Base-by-base conservation (phyloP, 1,139 yeast species). In the Yamadazyma buinensis region DNA sequence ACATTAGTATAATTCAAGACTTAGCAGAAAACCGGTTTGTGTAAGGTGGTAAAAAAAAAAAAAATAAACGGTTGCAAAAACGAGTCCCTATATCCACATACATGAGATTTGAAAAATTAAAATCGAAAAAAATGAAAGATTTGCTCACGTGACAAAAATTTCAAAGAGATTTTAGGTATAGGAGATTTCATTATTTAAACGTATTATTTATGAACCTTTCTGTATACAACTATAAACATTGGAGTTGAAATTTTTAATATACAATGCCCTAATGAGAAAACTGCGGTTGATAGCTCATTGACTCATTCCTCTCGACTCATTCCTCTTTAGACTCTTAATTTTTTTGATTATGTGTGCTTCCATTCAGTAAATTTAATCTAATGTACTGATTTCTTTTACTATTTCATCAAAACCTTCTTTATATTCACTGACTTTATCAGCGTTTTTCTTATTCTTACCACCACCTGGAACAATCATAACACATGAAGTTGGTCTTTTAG, bases 401-500 rank as follows among this genome's bases (percentile, higher is more conserved):
- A 92, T 80, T 60, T 92, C 98, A 60, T 94, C 97, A 58, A 76
- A 94, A 40, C 80, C 67, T 61, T 88, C 97, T 65, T 87, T 84
- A 73, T 92, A 94, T 57, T 92, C 97, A 51, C 83, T 92, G 40
- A 80, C 74, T 54, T 86, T 84, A 53, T 84, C 87, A 37, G 77
- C 75, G 53, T 80, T 82, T 66, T 83, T 84, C 67, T 80, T 81
- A 55, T 82, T 75, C 67, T 86, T 85, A 40, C 92, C 92, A 39
- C 95, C 95, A 39, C 96, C 96, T 53, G 98, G 98, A 36, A 90
- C 95, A 53, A 94, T 77, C 90, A 94, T 87, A 31, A 94, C 96
- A 62, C 95, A 90, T 28, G 97, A 87, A 25, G 99, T 94, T 51
- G 98, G 98, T 73, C 99, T 83, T 72, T 92, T 92, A 42, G 98